phyloP scores from a whole-genome alignment of 2,329 filamentous ascomycete species.

The Epichloe amarillans region DNA sequence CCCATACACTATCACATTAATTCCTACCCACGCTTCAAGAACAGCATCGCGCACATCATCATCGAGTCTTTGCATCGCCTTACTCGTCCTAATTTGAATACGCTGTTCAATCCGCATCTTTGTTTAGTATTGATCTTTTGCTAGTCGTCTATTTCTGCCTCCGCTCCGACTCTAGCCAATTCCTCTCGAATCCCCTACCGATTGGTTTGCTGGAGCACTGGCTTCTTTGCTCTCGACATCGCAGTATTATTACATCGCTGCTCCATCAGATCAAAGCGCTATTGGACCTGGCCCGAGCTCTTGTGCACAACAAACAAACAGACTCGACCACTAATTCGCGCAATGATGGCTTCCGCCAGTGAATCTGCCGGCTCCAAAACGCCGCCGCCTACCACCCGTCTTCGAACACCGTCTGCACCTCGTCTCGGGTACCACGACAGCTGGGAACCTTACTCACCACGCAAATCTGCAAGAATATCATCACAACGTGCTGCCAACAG shows the following conservation, averaged over 20 bases:
- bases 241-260: neutral
- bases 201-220: conserved; percentile 5
- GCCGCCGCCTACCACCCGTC: conserved; percentile 43
- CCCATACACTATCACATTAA: conserved; percentile 6
- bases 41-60: neutral
- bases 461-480: conserved; percentile 54
- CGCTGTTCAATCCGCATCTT: conserved; percentile 1
- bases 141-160: neutral
- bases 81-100: neutral
- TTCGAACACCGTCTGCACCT: conserved; percentile 57
- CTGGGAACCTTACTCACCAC: conserved; percentile 60
- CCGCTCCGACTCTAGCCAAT: neutral
- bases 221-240: conserved; percentile 10
- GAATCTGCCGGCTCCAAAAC: conserved; percentile 23
- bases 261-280: neutral
- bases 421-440: conserved; percentile 52
- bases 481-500: conserved; percentile 36
- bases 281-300: neutral
- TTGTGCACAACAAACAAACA: neutral
- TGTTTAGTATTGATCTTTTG: conserved; percentile 1
- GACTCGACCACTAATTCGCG: neutral
- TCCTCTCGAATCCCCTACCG: neutral
- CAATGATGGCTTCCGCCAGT: conserved; percentile 16
- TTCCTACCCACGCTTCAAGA: conserved; percentile 1
- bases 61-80: neutral